Base-by-base conservation (phyloP, 495 filamentous ascomycete species). In the Astrothelium macrocarpum region DNA sequence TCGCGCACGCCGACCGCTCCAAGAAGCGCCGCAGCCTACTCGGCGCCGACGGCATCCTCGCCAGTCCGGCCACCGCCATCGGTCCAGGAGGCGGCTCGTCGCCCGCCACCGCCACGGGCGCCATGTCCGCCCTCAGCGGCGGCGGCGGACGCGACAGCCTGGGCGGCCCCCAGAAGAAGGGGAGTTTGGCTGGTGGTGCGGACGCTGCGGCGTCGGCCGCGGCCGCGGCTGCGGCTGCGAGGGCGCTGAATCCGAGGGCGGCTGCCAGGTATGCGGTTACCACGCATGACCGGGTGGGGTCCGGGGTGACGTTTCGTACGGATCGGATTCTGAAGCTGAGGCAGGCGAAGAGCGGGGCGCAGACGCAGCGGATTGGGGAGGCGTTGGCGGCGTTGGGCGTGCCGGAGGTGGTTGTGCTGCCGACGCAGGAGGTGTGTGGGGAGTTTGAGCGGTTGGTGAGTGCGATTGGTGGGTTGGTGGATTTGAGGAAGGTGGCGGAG, bases 271-370 rank as follows among this genome's bases (percentile, higher is more conserved):
- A 90, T 71, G 94, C 92, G 56, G 86, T 97, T 1, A 81, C 86
- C 11, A 88, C 89, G 66, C 90, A 94, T 69, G 95, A 98, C 34
- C 90, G 91, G 0, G 80, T 96, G 28, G 83, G 88, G 20, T 79
- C 80, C 36, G 79, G 87, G 60, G 77, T 90, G 69, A 75, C 90
- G 29, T 97, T 95, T 83, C 87, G 90, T 36, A 87, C 87, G 66
- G 91, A 97, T 70, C 86, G 84, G 68, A 84, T 93, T 63, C 86
- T 85, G 67, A 93, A 94, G 73, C 81, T 91, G 32, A 86, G 89
- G 59, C 85, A 87, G 65, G 89, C 88, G 59, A 97, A 97, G 75
- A 87, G 83, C 25, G 85, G 87, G 53, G 84, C 89, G 16, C 90
- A 95, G 72, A 89, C 90, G 36, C 78, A 84, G 67, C 90, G 91